Conservation (phyloP, 179 eudicot genomes). For the Sideroxylon spinosum region DNA sequence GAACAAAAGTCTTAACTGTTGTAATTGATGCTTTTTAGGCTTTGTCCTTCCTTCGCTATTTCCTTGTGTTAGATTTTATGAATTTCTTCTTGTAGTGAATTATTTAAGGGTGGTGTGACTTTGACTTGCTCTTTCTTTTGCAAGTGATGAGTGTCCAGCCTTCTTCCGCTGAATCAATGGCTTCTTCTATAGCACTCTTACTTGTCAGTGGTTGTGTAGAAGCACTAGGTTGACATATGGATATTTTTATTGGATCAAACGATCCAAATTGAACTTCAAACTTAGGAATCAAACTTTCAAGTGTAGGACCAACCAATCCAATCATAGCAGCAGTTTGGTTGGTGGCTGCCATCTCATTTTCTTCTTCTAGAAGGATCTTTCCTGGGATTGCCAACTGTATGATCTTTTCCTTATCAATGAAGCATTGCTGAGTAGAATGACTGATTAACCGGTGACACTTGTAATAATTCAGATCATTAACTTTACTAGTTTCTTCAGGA, state of each 20-base stretch:
- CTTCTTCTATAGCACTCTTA: not conserved
- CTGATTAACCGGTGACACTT: too few species aligned
- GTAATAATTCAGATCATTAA: too few species aligned
- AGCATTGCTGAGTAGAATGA: too few species aligned
- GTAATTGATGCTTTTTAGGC: too few species aligned
- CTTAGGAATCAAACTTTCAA: not conserved
- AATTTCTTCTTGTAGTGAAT: too few species aligned
- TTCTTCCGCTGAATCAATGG: too few species aligned
- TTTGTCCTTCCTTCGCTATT: too few species aligned
- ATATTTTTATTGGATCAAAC: not conserved
- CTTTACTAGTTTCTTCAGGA: too few species aligned
- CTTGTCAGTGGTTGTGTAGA: not conserved
- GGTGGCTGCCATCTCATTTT: not conserved
- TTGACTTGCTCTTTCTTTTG: not conserved
- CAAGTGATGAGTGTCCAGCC: not conserved
- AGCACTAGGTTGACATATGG: not conserved
- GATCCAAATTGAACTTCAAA: not conserved
- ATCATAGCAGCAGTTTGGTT: not conserved
- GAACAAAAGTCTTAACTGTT: too few species aligned
- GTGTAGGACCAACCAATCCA: not conserved
- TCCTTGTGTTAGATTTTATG: too few species aligned
- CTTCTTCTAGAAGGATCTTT: not conserved
- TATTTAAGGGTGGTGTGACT: too few species aligned
- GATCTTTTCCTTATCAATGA: too few species aligned
- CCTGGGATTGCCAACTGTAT: not conserved